Evolutionary conservation across 116 monocot species (phyloP).

Genomic region (Thalassia testudinum): DNA sequence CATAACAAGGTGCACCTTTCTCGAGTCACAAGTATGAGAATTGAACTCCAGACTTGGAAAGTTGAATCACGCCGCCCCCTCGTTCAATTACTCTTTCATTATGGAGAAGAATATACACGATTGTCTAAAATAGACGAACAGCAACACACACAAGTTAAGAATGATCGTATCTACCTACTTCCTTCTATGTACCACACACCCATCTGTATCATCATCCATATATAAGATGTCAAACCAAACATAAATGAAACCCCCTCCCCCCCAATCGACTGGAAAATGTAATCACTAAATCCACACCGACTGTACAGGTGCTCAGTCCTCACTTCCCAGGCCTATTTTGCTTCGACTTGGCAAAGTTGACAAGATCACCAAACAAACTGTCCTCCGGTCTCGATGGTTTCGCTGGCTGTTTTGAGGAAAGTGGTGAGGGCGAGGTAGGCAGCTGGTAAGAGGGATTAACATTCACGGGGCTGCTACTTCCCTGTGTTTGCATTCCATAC

Average conservation of each 20-base stretch:
- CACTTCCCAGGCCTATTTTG: conserved; percentile 23
- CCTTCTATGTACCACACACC: too few species aligned
- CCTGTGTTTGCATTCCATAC: conserved; percentile 51
- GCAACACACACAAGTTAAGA: not conserved
- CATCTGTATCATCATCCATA: not conserved
- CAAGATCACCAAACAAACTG: conserved; percentile 90
- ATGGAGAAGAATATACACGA: conserved; percentile 5
- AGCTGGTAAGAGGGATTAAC: conserved; percentile 17
- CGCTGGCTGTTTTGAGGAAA: conserved; percentile 21
- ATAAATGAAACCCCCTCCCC: not conserved
- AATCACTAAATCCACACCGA: not conserved
- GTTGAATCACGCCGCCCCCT: too few species aligned
- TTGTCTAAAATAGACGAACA: not conserved
- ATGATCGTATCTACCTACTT: too few species aligned
- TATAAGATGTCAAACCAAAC: not conserved
- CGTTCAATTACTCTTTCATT: not conserved
- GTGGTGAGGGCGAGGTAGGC: conserved; percentile 13
- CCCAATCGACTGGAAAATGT: not conserved
- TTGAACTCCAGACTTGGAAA: too few species aligned
- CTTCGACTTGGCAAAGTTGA: conserved; percentile 76
- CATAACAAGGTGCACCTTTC: too few species aligned
- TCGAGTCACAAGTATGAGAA: too few species aligned
- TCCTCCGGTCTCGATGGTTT: conserved; percentile 64
- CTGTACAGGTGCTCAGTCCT: conserved; percentile 32
- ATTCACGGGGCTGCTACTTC: conserved; percentile 6